phyloP scores from a whole-genome alignment of 495 filamentous ascomycete species.

The Hyaloscypha hepaticicola region DNA sequence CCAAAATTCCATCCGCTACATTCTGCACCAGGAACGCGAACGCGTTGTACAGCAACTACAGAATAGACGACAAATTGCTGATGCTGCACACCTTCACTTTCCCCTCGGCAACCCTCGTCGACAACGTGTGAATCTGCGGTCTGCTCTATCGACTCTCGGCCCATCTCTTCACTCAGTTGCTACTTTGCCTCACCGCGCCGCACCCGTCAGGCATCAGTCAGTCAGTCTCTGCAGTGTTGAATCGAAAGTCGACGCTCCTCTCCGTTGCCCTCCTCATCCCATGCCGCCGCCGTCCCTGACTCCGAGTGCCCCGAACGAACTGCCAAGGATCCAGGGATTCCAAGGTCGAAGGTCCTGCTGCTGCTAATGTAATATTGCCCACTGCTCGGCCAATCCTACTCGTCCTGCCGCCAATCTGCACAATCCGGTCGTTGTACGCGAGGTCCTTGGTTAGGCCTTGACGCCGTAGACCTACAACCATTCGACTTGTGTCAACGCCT shows the following conservation, averaged over 20 bases:
- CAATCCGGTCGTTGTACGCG: slow-evolving; percentile 15
- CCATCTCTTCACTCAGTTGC: neutral
- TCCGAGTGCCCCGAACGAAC: neutral
- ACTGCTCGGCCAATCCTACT: slow-evolving; percentile 17
- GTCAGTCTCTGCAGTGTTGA: neutral
- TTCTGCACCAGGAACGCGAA: neutral
- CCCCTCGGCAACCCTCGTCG: neutral
- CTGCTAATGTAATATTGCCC: slow-evolving; percentile 14
- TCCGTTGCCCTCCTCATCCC: neutral
- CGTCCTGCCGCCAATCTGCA: slow-evolving; percentile 15
- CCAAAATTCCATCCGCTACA: neutral
- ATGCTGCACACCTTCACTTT: neutral
- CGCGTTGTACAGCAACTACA: neutral
- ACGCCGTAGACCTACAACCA: slow-evolving; percentile 6
- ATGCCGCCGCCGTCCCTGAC: neutral
- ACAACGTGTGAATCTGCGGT: neutral
- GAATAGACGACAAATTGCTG: neutral
- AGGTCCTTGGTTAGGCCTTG: neutral
- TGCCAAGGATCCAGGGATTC: slow-evolving; percentile 10
- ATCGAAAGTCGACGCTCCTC: neutral
- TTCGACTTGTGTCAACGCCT: slow-evolving; percentile 17
- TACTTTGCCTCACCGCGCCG: too few relatives aligned
- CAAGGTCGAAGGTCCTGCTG: slow-evolving; percentile 1
- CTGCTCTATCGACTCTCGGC: neutral
- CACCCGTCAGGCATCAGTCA: too few relatives aligned